phyloP scores from a whole-genome alignment of 345 rosid species.

The Eucalyptus pauciflora region DNA sequence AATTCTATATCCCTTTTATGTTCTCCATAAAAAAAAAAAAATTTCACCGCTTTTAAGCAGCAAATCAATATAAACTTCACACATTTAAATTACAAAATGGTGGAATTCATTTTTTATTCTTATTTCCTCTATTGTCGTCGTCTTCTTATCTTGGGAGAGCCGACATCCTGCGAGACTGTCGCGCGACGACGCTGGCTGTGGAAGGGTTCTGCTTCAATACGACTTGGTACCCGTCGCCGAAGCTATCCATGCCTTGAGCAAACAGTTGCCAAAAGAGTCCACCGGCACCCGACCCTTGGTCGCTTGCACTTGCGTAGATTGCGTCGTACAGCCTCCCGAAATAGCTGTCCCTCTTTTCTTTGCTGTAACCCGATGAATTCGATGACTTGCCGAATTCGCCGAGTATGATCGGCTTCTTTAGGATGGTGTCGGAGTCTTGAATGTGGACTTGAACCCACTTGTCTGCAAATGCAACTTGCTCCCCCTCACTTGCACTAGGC shows the following conservation, averaged over 20 bases:
- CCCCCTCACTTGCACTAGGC: constrained; percentile 20
- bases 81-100: not conserved
- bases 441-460: constrained; percentile 41
- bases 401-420: constrained; percentile 48
- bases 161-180: constrained; percentile 39
- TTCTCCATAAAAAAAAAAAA: not conserved
- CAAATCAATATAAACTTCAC: not conserved
- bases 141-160: not conserved
- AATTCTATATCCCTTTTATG: not conserved
- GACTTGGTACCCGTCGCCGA: constrained; percentile 55
- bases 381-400: constrained; percentile 59
- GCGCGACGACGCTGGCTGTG: constrained; percentile 36
- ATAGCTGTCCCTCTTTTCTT: constrained; percentile 33
- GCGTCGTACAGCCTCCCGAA: constrained; percentile 24
- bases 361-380: constrained; percentile 28
- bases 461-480: constrained; percentile 26
- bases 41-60: not conserved
- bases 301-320: constrained; percentile 30
- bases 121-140: not conserved
- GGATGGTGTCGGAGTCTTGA: constrained; percentile 20
- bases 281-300: constrained; percentile 38
- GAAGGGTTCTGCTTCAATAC: constrained; percentile 38
- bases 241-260: constrained; percentile 21
- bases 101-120: not conserved
- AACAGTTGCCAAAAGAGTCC: constrained; percentile 71